A percentile compares a stretch with the other conserved stretches of the same genome.
phyloP scores from a whole-genome alignment of 495 filamentous ascomycete species.

The Tuber magnatum region DNA sequence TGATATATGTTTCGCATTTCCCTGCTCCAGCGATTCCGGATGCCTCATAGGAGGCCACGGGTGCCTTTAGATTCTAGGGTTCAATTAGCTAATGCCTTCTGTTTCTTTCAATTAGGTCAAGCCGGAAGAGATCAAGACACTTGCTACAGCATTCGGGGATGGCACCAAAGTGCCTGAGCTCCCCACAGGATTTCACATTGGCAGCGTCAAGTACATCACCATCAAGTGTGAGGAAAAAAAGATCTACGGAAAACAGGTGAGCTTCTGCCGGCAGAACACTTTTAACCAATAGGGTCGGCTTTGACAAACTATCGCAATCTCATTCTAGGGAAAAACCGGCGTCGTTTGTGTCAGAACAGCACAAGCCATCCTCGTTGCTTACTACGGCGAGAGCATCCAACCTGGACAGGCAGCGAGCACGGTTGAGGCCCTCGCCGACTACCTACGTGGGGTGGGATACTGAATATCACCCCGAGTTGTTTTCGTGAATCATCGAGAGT shows the following conservation, averaged over 20 bases:
- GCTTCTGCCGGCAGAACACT: not conserved
- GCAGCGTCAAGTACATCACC: slow-evolving; percentile 60
- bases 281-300: not conserved
- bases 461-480: slow-evolving; percentile 42
- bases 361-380: slow-evolving; percentile 76
- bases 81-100: slow-evolving; percentile 2
- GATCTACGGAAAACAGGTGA: slow-evolving; percentile 80
- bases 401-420: slow-evolving; percentile 59
- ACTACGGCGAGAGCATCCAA: slow-evolving; percentile 65
- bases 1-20: not conserved
- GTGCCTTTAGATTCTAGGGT: not conserved
- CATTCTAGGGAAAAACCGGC: slow-evolving; percentile 67
- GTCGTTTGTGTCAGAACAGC: slow-evolving; percentile 71
- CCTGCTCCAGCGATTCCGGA: not conserved
- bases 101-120: slow-evolving; percentile 45
- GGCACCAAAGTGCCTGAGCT: slow-evolving; percentile 47
- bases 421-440: slow-evolving; percentile 65
- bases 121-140: slow-evolving; percentile 54
- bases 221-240: slow-evolving; percentile 66
- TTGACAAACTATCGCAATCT: not conserved
- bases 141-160: slow-evolving; percentile 49
- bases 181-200: slow-evolving; percentile 61
- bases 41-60: not conserved
- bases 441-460: slow-evolving; percentile 63
- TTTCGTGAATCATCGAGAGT: not conserved